Conservation (phyloP, 2,329 filamentous ascomycete genomes). For the Dactylella cylindrospora region DNA sequence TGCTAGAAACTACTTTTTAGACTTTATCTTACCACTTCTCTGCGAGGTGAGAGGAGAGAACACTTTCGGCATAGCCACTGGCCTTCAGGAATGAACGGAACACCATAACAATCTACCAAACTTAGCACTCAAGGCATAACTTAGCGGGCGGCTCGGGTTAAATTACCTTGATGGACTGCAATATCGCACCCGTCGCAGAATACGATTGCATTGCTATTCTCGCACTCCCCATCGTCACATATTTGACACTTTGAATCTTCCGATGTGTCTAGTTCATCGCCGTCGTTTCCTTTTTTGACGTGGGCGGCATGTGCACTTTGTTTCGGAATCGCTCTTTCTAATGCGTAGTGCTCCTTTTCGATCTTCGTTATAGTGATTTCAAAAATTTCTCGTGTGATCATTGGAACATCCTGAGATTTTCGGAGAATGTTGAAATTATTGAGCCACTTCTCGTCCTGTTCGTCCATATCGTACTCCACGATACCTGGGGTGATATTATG, state of each 20-base stretch:
- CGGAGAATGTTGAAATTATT: conserved; percentile 78
- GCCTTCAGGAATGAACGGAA: conserved; percentile 96
- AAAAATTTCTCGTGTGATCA: conserved; percentile 89
- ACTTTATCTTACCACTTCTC: conserved; percentile 69
- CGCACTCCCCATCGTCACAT: conserved; percentile 98
- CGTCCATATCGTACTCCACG: conserved; percentile 99
- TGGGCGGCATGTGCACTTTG: conserved; percentile 91
- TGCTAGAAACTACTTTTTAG: not conserved
- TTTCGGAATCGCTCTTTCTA: conserved; percentile 96
- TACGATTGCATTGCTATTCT: conserved; percentile 98
- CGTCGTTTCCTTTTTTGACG: conserved; percentile 56
- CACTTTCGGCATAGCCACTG: conserved; percentile 98
- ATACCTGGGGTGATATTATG: conserved; percentile 62
- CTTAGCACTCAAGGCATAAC: too few species aligned
- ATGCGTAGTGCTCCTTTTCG: conserved; percentile 94
- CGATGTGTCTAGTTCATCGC: conserved; percentile 54
- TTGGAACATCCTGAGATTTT: conserved; percentile 71
- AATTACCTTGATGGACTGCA: conserved; percentile 78
- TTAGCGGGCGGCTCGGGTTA: too few species aligned
- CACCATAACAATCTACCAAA: conserved; percentile 80
- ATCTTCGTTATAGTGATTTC: conserved; percentile 99
- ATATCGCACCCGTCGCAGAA: conserved; percentile 98
- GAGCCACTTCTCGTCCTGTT: conserved; percentile 96
- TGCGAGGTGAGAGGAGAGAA: conserved; percentile 80
- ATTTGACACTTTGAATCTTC: conserved; percentile 98